Evolutionary conservation across 768 basidiomycete species (phyloP), one percentile per base, ranked within the genome.

Genomic region (Aureoboletus auriporus): DNA sequence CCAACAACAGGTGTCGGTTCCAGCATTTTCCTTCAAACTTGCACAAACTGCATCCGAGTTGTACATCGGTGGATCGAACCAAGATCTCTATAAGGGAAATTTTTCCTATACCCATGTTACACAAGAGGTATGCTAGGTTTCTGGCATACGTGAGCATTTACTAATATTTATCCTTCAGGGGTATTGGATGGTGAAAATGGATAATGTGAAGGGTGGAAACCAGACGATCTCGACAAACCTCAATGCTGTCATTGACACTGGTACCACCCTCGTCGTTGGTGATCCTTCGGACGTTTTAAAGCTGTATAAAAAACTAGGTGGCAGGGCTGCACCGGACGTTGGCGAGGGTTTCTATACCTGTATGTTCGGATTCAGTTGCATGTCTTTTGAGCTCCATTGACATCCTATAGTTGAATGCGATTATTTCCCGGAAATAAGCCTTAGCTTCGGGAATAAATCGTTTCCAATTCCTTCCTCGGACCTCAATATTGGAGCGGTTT

Each of bases 31-130:
- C 10, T 75, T 82, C 59, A 78, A 77, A 57, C 61, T 81, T 8
- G 59, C 75, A 11, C 17, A 56, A 8, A 46, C 56, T 12, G 71
- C 69, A 5, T 66, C 72, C 2, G 76, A 78, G 62, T 66, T 83
- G 13, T 74, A 69, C 56, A 52, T 84, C 20, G 82, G 82, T 36
- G 82, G 81, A 39, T 63, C 65, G 9, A 70, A 84, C 59, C 39
- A 49, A 3, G 50, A 56, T 1, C 62, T 73, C 46, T 80, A 75
- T 63, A 73, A 67, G 5, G 79, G 79, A 8, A 41, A 46, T 6
- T 69, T 83, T 63, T 68, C 68, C 6, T 72, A 69, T 16, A n/a
- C 43, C 12, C 40, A 46, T 39, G 51, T 58, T 2, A 56, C 45
- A 4, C 9, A 47, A 2, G 1, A 44, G 6, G 60, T 59, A 29